Base-by-base conservation (phyloP, 2,329 filamentous ascomycete genomes). In the Arthrobotrys sphaeroides region DNA sequence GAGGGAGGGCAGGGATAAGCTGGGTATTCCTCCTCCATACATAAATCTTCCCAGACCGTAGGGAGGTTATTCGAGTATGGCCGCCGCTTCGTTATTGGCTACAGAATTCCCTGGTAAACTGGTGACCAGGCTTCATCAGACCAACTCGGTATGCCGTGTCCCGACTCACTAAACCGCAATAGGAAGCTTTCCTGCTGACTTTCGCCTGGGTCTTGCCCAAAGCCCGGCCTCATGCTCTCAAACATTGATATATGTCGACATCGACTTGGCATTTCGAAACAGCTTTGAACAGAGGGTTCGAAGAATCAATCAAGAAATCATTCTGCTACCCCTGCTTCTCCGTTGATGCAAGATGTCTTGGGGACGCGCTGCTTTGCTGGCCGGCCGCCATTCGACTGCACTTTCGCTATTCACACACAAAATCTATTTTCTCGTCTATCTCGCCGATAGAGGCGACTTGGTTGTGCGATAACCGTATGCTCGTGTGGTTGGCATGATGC, bases 291-390 rank as follows among this genome's bases (percentile, higher is more conserved):
- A 10, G 10, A 5, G 36, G 12, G 36, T 33, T 33, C 31, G 31
- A 9, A 33, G 31, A 12, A 6, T 33, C 31, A 33, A 33, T 9
- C 5, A 5, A 26, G 22, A 28, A 18, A 26, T 24, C 47, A 33
- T 33, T 31, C 26, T 26, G 33, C 26, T 20, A 5, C 7, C 16
- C 16, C 5, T 33, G 5, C 28, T 33, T 33, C 28, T 33, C 12
- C 6, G 51, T 38, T 38, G 31, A 24, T 7, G 28, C 31, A 38
- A 5, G 18, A 38, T 33, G 24, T 33, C 26, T 18, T 33, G 47
- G 18, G 24, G 28, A 55, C 31, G 38, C n/a, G 31, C 57, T 47
- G 57, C 57, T 62, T 62, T 47, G 57, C 57, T 62, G 40, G 28
- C 40, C 18, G 24, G 31, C 10, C 26, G 40, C 22, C 18, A 55